phyloP scores from a whole-genome alignment of 176 grass and related monocot genomes.

The Triticum urartu region DNA sequence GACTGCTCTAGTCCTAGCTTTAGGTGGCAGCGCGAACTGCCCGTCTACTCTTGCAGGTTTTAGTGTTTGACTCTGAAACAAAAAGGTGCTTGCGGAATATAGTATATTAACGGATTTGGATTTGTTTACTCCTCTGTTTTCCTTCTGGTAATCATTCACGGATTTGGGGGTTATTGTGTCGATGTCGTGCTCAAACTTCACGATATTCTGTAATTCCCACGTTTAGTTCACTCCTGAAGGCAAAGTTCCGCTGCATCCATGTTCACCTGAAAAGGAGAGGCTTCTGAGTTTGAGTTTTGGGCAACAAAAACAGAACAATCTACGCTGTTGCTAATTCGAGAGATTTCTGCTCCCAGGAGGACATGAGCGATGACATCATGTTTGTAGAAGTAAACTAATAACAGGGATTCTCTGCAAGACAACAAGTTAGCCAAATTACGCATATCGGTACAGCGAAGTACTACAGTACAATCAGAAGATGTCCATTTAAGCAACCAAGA shows the following conservation, averaged over 20 bases:
- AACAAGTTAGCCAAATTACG: neutral
- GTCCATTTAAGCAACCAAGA: neutral
- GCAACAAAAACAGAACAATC: neutral
- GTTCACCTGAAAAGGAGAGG: neutral
- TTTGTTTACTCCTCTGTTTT: constrained; percentile 34
- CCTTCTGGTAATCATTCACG: constrained; percentile 28
- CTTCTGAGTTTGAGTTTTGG: neutral
- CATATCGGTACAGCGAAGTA: neutral
- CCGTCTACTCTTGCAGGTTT: constrained; percentile 15
- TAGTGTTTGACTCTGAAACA: constrained; percentile 35
- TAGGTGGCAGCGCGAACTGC: constrained; percentile 41
- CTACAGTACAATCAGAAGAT: neutral
- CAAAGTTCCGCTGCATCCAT: neutral
- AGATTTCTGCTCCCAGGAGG: neutral
- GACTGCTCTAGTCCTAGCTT: constrained; percentile 47
- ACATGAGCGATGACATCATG: neutral
- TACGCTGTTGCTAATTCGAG: neutral
- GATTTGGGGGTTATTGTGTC: constrained; percentile 37
- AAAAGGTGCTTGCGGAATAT: neutral
- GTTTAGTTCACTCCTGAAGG: constrained; percentile 1
- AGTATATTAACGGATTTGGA: constrained; percentile 2
- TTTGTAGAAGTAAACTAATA: neutral
- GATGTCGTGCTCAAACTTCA: constrained; percentile 25
- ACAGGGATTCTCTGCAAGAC: neutral
- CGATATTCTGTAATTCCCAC: neutral